phyloP scores from a whole-genome alignment of 768 basidiomycete genomes.

The Leccinellum rugosiceps region DNA sequence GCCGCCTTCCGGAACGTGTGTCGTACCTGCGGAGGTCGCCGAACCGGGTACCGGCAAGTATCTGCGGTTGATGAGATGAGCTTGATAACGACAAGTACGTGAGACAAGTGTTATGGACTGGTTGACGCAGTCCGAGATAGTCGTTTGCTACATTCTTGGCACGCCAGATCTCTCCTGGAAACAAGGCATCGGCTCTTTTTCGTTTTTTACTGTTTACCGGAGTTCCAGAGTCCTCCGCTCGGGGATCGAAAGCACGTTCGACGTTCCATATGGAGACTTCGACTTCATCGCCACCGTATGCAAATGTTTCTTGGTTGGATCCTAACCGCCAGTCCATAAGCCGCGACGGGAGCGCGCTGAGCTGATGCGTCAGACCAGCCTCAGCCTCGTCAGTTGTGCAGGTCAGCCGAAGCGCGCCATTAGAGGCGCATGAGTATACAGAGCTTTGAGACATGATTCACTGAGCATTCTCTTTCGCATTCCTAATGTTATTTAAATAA shows the following conservation, averaged over 20 bases:
- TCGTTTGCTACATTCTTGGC: constrained; percentile 87
- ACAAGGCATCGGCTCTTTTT: constrained; percentile 54
- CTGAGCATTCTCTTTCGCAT: constrained; percentile 1
- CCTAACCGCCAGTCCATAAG: constrained; percentile 67
- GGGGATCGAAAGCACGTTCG: constrained; percentile 48
- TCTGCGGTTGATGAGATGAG: constrained; percentile 39
- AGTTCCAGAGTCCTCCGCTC: constrained; percentile 15
- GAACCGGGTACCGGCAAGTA: constrained; percentile 69
- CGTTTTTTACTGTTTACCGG: constrained; percentile 40
- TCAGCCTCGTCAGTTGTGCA: constrained; percentile 26
- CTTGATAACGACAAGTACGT: constrained; percentile 48
- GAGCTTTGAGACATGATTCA: constrained; percentile 18
- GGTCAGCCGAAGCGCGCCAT: constrained; percentile 64
- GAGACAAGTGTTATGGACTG: constrained; percentile 71
- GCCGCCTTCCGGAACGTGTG: constrained; percentile 62
- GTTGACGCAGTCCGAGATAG: constrained; percentile 68
- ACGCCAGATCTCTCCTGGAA: constrained; percentile 78
- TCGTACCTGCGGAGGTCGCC: constrained; percentile 80
- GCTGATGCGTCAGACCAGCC: constrained; percentile 17
- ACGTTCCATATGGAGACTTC: constrained; percentile 79
- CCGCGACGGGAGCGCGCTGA: constrained; percentile 59
- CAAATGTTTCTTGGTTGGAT: constrained; percentile 51
- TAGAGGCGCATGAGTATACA: constrained; percentile 70
- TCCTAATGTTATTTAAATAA: not conserved
- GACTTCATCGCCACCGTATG: constrained; percentile 85